Base-by-base conservation (phyloP, 495 filamentous ascomycete species). In the Neurospora sp. region DNA sequence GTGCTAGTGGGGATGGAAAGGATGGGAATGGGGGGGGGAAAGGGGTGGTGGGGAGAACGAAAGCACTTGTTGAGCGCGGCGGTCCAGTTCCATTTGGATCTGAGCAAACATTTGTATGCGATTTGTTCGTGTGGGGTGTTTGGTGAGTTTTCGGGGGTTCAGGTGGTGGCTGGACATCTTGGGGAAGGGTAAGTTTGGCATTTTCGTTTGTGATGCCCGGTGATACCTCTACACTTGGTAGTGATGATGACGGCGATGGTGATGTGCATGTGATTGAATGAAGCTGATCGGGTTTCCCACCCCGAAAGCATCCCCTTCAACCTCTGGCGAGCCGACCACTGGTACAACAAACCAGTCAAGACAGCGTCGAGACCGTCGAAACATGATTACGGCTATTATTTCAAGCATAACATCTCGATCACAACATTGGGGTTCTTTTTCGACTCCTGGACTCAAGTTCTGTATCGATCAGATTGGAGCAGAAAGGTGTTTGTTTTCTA, bases 371-470 rank as follows among this genome's bases (percentile, higher is more conserved):
- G 88, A 74, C 79, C 82, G 39, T 88, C 84, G 72, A 88, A 88
- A 79, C 83, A 86, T 75, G 88, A 87, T n/a, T 88, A 89, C 76
- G 81, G 83, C 39, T 84, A 90, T 72, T 90, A 90, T 75, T 90
- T 90, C 75, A 86, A 81, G 21, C 79, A 85, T 59, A 90, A 92
- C 71, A 79, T 92, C 72, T 91, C 85, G 81, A 86, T 91, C 73
- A 91, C 89, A 0, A 91, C 90, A 0, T 86, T 83, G 3, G 89
- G 90, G 0, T 83, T 90, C 74, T 92, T 91, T 91, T 77, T 87
- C 84, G 24, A 90, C 87, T 10, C 78, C 81, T 4, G 86, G 85
- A 5, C 75, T 91, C 78, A 83, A 85, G 79, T 85, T 81, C 80
- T 79, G 87, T 13, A 79, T 88, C 74, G 74, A 82, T 10, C 74